Evolutionary conservation across 108 stramenopile species (phyloP).

Genomic region (Cyclostephanos tholiformis): DNA sequence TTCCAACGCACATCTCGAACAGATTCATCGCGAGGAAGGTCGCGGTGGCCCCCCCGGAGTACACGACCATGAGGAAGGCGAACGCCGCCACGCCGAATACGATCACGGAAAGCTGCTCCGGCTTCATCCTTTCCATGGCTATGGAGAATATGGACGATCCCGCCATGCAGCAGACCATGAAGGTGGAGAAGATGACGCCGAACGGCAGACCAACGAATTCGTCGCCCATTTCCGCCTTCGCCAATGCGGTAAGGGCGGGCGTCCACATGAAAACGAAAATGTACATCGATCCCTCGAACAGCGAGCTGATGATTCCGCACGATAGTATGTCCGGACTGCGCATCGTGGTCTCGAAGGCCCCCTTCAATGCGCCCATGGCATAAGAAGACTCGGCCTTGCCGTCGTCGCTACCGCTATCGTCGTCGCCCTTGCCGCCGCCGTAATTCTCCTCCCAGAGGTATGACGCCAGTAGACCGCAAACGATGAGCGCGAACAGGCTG

Average conservation of each 20-base stretch:
- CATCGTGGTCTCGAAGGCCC: conserved; percentile 62
- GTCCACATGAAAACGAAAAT: conserved; percentile 99
- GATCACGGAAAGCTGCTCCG: conserved; percentile 66
- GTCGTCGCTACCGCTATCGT: conserved; percentile 27
- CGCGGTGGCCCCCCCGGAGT: conserved; percentile 59
- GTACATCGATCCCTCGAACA: conserved; percentile 95
- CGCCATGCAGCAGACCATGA: conserved; percentile 96
- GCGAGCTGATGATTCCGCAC: conserved; percentile 81
- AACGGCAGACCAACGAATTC: conserved; percentile 72
- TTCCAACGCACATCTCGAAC: conserved; percentile 96
- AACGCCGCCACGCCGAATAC: conserved; percentile 68
- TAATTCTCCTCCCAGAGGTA: conserved; percentile 96
- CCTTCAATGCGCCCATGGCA: conserved; percentile 47
- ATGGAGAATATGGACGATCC: conserved; percentile 89
- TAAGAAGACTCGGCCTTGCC: conserved; percentile 28
- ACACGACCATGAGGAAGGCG: conserved; percentile 66
- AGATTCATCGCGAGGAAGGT: conserved; percentile 87
- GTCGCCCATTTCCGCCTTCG: conserved; percentile 47
- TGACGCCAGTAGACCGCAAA: conserved; percentile 71
- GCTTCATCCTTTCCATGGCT: conserved; percentile 64
- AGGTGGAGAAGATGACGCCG: conserved; percentile 92
- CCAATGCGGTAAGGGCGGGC: conserved; percentile 71
- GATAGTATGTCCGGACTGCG: conserved; percentile 75
- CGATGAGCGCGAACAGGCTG: conserved; percentile 74
- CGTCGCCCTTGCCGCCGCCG: conserved; percentile 52